These are phyloP conservation scores for Macroventuria anomochaeta DNA, from an alignment of 2,329 filamentous ascomycete genomes.

Conservation along the genomic window DNA sequence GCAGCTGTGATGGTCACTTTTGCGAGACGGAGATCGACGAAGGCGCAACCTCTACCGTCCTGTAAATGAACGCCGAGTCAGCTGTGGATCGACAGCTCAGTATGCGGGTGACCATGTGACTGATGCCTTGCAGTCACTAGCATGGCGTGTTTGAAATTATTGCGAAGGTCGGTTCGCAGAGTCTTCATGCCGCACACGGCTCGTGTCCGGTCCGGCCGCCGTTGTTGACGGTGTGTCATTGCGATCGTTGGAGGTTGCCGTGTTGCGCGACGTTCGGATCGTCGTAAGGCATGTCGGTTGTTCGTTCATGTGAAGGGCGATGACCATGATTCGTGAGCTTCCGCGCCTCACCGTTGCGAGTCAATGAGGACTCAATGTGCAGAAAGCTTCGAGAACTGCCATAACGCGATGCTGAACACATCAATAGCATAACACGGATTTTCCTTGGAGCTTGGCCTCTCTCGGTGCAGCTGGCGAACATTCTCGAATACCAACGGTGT, in stretches of 20 bases:
- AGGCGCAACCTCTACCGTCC: conserved; percentile 2
- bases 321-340: not conserved
- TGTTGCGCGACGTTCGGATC: not conserved
- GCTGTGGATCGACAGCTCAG: not conserved
- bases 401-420: not conserved
- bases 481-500: not conserved
- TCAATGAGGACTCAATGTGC: not conserved
- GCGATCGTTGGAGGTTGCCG: not conserved
- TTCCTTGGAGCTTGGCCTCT: not conserved
- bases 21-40: not conserved
- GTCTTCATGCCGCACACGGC: not conserved
- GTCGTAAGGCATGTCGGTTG: not conserved
- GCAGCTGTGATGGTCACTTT: not conserved
- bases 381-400: not conserved
- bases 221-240: not conserved
- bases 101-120: conserved; percentile 8
- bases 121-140: not conserved
- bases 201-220: not conserved
- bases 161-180: not conserved
- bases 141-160: not conserved
- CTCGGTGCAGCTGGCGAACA: not conserved
- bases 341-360: not conserved
- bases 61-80: not conserved
- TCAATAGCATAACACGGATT: not conserved
- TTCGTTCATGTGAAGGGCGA: not conserved